Percentiles rank a stretch among this genome's conserved stretches.
phyloP scores from a whole-genome alignment of 208 protist species.

The Plasmodiophora brassicae region DNA sequence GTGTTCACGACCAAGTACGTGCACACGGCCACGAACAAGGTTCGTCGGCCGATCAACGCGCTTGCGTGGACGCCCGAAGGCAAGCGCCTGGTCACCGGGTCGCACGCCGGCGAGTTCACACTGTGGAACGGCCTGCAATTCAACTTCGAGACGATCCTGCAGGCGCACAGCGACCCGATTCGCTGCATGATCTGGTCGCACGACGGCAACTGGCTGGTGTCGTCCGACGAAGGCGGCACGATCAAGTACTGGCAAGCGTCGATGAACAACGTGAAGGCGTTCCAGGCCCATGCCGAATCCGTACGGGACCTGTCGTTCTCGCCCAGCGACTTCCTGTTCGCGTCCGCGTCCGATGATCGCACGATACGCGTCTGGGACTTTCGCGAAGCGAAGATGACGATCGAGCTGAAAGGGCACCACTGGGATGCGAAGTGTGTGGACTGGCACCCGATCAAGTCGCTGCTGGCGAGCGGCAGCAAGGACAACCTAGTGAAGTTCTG shows the following conservation, averaged over 20 bases:
- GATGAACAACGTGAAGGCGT: slow-evolving; percentile 73
- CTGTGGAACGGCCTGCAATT: slow-evolving; percentile 84
- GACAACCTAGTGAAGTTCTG: slow-evolving; percentile 76
- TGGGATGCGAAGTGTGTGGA: slow-evolving; percentile 71
- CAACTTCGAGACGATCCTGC: slow-evolving; percentile 79
- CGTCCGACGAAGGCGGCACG: slow-evolving; percentile 59
- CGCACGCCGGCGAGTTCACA: slow-evolving; percentile 74
- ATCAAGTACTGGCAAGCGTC: slow-evolving; percentile 79
- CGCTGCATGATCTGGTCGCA: slow-evolving; percentile 74
- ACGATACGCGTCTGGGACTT: slow-evolving; percentile 61
- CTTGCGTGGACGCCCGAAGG: slow-evolving; percentile 65
- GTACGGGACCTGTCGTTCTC: slow-evolving; percentile 52
- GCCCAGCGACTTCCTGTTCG: slow-evolving; percentile 72
- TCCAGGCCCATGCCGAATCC: slow-evolving; percentile 61
- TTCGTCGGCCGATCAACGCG: slow-evolving; percentile 46
- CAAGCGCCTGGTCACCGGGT: slow-evolving; percentile 63
- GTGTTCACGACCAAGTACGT: slow-evolving; percentile 45
- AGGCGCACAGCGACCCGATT: slow-evolving; percentile 69
- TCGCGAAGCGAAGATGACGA: slow-evolving; percentile 26
- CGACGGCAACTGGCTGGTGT: slow-evolving; percentile 71
- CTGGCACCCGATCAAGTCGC: slow-evolving; percentile 74
- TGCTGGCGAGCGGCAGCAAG: slow-evolving; percentile 61
- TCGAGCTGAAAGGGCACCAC: slow-evolving; percentile 58
- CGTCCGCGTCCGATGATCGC: slow-evolving; percentile 67
- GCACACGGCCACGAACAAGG: slow-evolving; percentile 50